phyloP scores from a whole-genome alignment of 1,139 yeast species.

The Candida sp. region DNA sequence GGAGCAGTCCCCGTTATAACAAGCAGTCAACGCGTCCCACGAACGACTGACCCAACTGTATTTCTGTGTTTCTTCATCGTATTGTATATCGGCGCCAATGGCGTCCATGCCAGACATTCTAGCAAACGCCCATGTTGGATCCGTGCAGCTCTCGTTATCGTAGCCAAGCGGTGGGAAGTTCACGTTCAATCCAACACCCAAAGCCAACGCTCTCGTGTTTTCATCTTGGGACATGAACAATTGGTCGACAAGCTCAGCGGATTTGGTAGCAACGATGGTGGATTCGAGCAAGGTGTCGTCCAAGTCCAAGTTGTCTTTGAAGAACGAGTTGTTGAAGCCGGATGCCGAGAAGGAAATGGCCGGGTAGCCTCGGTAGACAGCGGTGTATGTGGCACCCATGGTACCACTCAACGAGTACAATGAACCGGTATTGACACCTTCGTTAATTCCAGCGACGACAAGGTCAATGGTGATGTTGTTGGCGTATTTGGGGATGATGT shows the following conservation, averaged over 20 bases:
- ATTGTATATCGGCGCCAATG: constrained; percentile 29
- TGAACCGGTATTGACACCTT: constrained; percentile 48
- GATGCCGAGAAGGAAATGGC: constrained; percentile 52
- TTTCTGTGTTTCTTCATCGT: constrained; percentile 32
- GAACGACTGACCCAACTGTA: constrained; percentile 19
- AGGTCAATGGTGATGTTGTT: constrained; percentile 37
- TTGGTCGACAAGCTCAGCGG: constrained; percentile 34
- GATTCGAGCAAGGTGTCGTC: constrained; percentile 35
- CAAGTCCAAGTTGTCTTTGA: constrained; percentile 36
- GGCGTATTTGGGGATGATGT: constrained; percentile 44
- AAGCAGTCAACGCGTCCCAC: constrained; percentile 25
- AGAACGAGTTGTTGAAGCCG: constrained; percentile 46
- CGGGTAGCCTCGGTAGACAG: constrained; percentile 47
- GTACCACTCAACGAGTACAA: constrained; percentile 51
- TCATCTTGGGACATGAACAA: constrained; percentile 36
- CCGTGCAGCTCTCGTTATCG: constrained; percentile 32
- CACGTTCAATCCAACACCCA: constrained; percentile 45
- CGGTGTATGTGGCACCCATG: constrained; percentile 47
- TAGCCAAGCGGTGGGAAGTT: constrained; percentile 47
- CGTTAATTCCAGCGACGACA: constrained; percentile 52
- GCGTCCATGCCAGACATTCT: constrained; percentile 42
- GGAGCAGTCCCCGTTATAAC: constrained; percentile 38
- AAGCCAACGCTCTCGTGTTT: constrained; percentile 37
- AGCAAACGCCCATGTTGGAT: constrained; percentile 38
- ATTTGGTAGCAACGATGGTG: constrained; percentile 37